phyloP scores from a whole-genome alignment of 768 basidiomycete species.

The Punctularia strigosozonata region DNA sequence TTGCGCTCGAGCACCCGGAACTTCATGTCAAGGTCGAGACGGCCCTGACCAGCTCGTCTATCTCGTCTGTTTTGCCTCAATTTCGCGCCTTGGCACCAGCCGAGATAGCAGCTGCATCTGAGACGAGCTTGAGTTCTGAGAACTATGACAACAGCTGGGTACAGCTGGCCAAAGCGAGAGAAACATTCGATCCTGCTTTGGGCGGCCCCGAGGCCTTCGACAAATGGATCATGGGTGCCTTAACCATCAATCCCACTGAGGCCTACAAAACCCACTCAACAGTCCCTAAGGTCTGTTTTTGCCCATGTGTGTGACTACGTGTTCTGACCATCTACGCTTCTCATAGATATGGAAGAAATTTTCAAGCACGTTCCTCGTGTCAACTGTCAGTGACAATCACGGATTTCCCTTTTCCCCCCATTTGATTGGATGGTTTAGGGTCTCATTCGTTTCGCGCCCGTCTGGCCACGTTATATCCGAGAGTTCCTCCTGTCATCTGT shows the following conservation, averaged over 20 bases:
- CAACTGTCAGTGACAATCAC: conserved; percentile 25
- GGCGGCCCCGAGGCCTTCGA: conserved; percentile 62
- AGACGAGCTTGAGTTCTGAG: conserved; percentile 25
- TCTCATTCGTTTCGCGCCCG: conserved; percentile 37
- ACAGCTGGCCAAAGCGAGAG: conserved; percentile 38
- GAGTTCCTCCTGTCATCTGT: conserved; percentile 52
- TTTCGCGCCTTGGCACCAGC: conserved; percentile 35
- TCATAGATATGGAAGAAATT: conserved; percentile 75
- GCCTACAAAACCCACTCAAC: conserved; percentile 69
- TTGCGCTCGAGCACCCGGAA: conserved; percentile 43
- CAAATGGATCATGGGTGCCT: conserved; percentile 42
- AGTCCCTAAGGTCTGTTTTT: conserved; percentile 37
- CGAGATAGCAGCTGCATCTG: conserved; percentile 9
- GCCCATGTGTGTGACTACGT: neutral
- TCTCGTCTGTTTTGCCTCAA: conserved; percentile 35
- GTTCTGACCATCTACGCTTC: neutral
- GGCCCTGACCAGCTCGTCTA: conserved; percentile 26
- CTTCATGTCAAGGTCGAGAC: conserved; percentile 45
- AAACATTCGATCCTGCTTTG: conserved; percentile 34
- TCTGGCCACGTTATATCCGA: conserved; percentile 48
- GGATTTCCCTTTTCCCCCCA: neutral
- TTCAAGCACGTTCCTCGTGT: conserved; percentile 35
- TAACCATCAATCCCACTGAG: conserved; percentile 60
- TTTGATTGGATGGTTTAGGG: conserved; percentile 15
- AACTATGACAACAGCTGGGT: conserved; percentile 44